phyloP scores from a whole-genome alignment of 352 stramenopile genomes.

The Phytopythium montanum region DNA sequence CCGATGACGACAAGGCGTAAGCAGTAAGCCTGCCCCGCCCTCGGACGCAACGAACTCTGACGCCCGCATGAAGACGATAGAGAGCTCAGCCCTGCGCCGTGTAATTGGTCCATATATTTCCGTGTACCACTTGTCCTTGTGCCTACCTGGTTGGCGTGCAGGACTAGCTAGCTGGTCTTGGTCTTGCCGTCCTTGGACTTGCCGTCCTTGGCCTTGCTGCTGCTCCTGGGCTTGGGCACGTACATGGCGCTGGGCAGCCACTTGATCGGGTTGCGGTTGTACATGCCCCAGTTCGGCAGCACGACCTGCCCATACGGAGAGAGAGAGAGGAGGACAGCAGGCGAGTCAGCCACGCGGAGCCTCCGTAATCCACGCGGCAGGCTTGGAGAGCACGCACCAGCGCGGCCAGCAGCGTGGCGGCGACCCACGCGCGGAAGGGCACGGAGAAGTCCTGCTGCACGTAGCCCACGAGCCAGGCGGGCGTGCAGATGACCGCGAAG shows the following conservation, averaged over 20 bases:
- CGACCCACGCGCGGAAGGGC: conserved; percentile 67
- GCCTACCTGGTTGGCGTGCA: neutral
- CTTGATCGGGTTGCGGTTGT: conserved; percentile 82
- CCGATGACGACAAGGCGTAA: conserved; percentile 27
- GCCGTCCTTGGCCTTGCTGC: conserved; percentile 7
- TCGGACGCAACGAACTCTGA: neutral
- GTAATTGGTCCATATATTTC: conserved; percentile 14
- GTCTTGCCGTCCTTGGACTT: conserved; percentile 9
- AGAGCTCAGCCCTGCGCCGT: neutral
- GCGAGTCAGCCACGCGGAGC: neutral
- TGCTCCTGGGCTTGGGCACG: conserved; percentile 47
- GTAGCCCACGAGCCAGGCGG: conserved; percentile 84
- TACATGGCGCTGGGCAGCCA: conserved; percentile 79
- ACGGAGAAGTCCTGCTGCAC: conserved; percentile 81
- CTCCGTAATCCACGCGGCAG: neutral
- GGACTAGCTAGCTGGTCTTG: conserved; percentile 11
- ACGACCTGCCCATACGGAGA: conserved; percentile 34
- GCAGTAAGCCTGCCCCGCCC: conserved; percentile 16
- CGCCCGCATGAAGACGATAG: neutral
- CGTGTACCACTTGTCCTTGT: conserved; percentile 14
- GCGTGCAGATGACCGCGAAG: conserved; percentile 73
- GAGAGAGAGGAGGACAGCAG: neutral
- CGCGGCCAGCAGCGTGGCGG: conserved; percentile 46
- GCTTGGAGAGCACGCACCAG: conserved; percentile 35
- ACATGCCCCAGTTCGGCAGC: conserved; percentile 80